Conservation (phyloP, 2,329 filamentous ascomycete species). For the Colletotrichum gigasporum region DNA sequence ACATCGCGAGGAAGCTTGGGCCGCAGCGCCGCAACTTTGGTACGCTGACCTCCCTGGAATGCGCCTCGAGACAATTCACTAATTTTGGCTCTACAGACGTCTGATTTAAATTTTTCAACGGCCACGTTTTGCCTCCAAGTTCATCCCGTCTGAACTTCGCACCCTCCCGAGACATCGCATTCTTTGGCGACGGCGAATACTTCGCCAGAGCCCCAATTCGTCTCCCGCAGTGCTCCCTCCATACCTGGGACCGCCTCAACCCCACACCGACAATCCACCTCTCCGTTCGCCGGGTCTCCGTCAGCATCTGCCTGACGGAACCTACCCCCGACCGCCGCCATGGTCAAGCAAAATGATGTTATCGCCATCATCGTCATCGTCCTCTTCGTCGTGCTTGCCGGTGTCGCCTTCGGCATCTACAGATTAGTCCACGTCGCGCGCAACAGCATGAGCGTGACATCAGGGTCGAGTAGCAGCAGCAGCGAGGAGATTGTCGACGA, state of each 20-base stretch:
- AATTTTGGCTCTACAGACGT: neutral
- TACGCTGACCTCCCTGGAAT: neutral
- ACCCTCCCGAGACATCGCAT: constrained; percentile 14
- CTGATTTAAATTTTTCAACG: neutral
- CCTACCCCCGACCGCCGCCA: constrained; percentile 42
- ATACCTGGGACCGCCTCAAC: neutral
- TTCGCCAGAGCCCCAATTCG: neutral
- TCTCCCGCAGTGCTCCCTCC: neutral
- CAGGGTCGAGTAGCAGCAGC: constrained; percentile 41
- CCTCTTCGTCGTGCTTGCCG: constrained; percentile 69
- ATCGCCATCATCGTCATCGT: constrained; percentile 76
- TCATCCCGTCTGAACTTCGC: neutral
- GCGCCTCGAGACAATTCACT: neutral
- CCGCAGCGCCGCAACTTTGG: neutral
- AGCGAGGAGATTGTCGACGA: constrained; percentile 38
- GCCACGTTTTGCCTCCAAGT: no score
- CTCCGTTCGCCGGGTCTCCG: neutral
- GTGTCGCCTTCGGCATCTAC: constrained; percentile 72
- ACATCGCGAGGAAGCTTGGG: neutral
- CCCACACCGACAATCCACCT: neutral
- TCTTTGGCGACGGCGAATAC: constrained; percentile 13
- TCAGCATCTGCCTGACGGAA: constrained; percentile 3
- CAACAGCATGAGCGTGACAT: constrained; percentile 50
- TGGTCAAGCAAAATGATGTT: constrained; percentile 72
- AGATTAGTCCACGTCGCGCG: constrained; percentile 65